Base-by-base conservation (phyloP, 352 stramenopile genomes). In the Phytophthora cactorum region DNA sequence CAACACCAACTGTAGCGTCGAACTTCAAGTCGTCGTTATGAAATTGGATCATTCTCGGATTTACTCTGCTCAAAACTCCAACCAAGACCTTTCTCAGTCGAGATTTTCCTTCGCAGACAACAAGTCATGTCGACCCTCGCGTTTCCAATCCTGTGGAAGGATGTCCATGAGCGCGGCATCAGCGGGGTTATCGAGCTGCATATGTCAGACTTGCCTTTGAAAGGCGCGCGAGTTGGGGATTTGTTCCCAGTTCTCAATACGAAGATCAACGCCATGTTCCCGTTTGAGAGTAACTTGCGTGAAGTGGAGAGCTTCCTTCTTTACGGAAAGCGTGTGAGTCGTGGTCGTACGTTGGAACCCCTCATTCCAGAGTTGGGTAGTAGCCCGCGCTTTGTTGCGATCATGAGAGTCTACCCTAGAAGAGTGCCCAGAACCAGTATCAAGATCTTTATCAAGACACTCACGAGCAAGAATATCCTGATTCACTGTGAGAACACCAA, bases 331-430 rank as follows among this genome's bases (percentile, higher is more conserved):
- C 36, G 27, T 22, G 6, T 64, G 29, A 52, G 38, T 22, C 17
- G 8, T 17, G 28, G 15, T 29, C 39, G 38, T 10, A 15, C 22
- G 1, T 45, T 66, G 9, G 25, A 60, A 15, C 17, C 41, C 1
- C 32, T 70, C 4, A 62, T 64, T 49, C 62, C 62, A 5, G 53
- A 70, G 31, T 14, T 70, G 14, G 39, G 12, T 25, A 41, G 5
- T 7, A 50, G 46, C 10, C 53, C 62, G 5, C 62, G 62, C 4
- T 54, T 69, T 11, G 17, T 69, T 11, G 62, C 29, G 6, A 52
- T 22, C 14, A 50, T 53, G 52, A n/a, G 38, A 45, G 28, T 43
- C n/a, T 27, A 49, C 14, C 17, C 27, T 34, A 39, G 17, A 29
- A 28, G 17, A 25, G 22, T 15, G 27, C 29, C 8, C 6, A 32